Base-by-base conservation (phyloP, 1,139 yeast genomes). In the Taphrina pruni region DNA sequence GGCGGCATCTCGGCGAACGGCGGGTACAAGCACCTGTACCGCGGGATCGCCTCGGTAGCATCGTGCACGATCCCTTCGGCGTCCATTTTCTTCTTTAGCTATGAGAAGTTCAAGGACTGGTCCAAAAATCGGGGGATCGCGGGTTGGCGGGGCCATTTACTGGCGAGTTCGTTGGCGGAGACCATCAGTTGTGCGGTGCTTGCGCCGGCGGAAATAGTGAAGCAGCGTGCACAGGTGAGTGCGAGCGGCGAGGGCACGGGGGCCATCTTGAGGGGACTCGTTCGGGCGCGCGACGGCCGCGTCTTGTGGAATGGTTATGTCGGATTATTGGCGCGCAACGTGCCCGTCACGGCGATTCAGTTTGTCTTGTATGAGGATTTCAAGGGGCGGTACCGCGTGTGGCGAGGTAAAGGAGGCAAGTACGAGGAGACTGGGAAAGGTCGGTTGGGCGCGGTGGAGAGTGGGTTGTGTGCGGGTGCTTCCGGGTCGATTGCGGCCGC, bases 131-230 rank as follows among this genome's bases (percentile, higher is more conserved):
- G 26, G 26, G 64, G 60, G 38, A 50, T 65, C 2, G 26, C 20
- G 12, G 69, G 69, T 14, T 41, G 50, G 54, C 35, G 32, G 45
- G 65, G 61, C 41, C 71, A 64, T 43, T 50, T 65, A 36, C 45
- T 65, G 55, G 60, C 61, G 45, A 36, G 64, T 66, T 17, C 69
- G 38, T 7, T 56, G 14, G 58, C 70, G 36, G 70, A 60, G 48
- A 43, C 60, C 20, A 26, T 66, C 8, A 60, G 99, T 0, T 94
- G 99, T 77, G 79, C 89, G 70, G 95, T 94, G 1, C 82, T 99
- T 70, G 99, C 95, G 0, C 99, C 99, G 0, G 97, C 97, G 0
- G 99, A 94, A 76, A 96, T 94, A 43, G 87, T 94, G 75, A 95
- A 94, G 78, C 99, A 94, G 78, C 82, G 98, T 71, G 90, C 98